phyloP scores from a whole-genome alignment of 2,329 filamentous ascomycete species.

The Trichoderma afroharzianum region DNA sequence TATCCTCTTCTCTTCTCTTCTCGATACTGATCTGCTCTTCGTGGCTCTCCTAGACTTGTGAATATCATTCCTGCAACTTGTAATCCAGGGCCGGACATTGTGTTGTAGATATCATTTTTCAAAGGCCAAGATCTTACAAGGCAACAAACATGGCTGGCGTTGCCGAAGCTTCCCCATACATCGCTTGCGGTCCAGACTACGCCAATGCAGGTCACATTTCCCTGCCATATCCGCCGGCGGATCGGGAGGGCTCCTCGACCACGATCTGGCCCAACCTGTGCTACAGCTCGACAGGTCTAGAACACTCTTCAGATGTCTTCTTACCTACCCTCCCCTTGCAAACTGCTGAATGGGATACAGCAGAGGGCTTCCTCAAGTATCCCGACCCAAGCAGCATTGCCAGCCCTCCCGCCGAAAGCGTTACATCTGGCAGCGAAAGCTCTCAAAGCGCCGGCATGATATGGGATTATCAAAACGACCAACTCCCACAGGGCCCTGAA shows the following conservation, averaged over 20 bases:
- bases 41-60: not conserved
- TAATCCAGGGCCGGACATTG: not conserved
- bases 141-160: conserved; percentile 5
- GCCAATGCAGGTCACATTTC: not conserved
- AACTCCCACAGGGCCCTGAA: not conserved
- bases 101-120: not conserved
- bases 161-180: not conserved
- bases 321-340: not conserved
- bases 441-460: not conserved
- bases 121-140: not conserved
- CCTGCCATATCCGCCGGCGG: conserved; percentile 2
- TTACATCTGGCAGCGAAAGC: not conserved
- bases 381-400: not conserved
- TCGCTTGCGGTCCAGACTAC: conserved; percentile 3
- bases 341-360: not conserved
- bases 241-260: conserved; percentile 6
- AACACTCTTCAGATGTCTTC: not conserved
- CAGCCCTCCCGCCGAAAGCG: not conserved
- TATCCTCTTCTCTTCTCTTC: too few relatives aligned
- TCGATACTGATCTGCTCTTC: not conserved
- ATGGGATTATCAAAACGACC: conserved; percentile 1
- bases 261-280: not conserved
- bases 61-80: not conserved
- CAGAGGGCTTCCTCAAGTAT: conserved; percentile 3
- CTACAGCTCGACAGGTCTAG: not conserved